Evolutionary conservation across 2,329 filamentous ascomycete genomes (phyloP), one percentile per base, ranked within the genome.

Genomic region (Nemania sp.): DNA sequence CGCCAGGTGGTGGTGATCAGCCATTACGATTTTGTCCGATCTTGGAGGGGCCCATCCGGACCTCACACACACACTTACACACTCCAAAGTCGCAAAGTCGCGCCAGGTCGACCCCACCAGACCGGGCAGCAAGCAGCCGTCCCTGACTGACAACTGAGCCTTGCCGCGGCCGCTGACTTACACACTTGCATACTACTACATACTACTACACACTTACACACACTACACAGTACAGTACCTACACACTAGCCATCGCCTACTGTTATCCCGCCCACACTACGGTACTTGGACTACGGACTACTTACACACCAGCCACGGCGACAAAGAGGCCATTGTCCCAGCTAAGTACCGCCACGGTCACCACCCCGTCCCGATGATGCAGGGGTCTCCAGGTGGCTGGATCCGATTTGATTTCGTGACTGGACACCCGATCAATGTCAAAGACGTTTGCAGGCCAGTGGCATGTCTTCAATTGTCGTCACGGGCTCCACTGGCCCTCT

Each of bases 381-480:
- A 68, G 67, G 68, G 64, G 62, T 61, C 47, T 43, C 48, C 44
- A 49, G 39, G 53, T 58, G 61, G 49, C 50, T 49, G 57, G 63
- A 62, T 70, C 68, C 68, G 68, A 66, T 68, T 69, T 70, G 66
- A 69, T 63, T 70, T 70, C 68, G 68, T 70, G 65, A 60, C 63
- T 61, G 67, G 61, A 60, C 59, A 63, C 59, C 65, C 66, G 67
- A 60, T 68, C 61, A 64, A 59, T 62, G 60, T 57, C 58, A 61
- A 54, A 56, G 44, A 45, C 43, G 11, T 24, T 40, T 31, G 41
- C 51, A 59, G 62, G 62, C 68, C 67, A 69, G 66, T 70, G 59
- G 65, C 48, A 68, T 70, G 65, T 62, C 64, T 64, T 62, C 57
- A 57, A 58, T 58, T 57, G 60, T 52, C 60, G 63, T 64, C 61